Base-by-base conservation (phyloP, 495 filamentous ascomycete species). In the Niebla homalea region DNA sequence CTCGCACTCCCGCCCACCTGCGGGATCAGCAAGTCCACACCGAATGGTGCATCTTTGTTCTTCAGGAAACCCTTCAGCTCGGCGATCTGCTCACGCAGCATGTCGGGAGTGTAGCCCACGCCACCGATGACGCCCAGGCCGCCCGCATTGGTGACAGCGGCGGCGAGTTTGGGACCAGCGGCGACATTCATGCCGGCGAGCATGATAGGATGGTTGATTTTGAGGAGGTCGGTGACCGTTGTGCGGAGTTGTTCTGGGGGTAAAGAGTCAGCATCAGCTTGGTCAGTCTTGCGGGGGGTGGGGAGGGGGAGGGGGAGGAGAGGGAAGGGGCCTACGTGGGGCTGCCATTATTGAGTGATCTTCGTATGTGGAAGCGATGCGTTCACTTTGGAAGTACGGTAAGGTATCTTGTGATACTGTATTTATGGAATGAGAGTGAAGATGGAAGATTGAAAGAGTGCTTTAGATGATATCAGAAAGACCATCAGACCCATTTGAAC, bases 121-220 rank as follows among this genome's bases (percentile, higher is more conserved):
- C 92, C 92, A 58, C 92, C 92, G 64, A 98, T 86, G 54, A 98
- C 92, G 69, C 92, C 92, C 52, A 98, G 72, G 62, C 92, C 92
- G 55, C 92, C 92, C 26, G 92, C 92, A 70, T 98, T 95, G 51
- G 92, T 93, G 58, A 98, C 92, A 10, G 92, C 92, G 18, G 92
- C 92, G 38, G 92, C 93, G 62, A 98, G 81, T 76, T 89, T 94
- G 42, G 93, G 93, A 43, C 92, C 92, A 44, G 92, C 93, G 43
- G 92, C 93, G 52, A 97, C 93, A 75, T 97, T 97, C 92, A 98
- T 98, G 60, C 92, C 92, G 56, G 92, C 92, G 53, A 97, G 81
- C 61, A 97, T 73, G 63, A 98, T 73, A 26, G 92, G 92, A 70
- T 97, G 92, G 60, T 95, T 89, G 75, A 98, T 96, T 76, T 84